Percentiles rank a stretch among this genome's conserved stretches.
Conservation (phyloP, 2,329 filamentous ascomycete genomes). For the Diaporthe longicolla region DNA sequence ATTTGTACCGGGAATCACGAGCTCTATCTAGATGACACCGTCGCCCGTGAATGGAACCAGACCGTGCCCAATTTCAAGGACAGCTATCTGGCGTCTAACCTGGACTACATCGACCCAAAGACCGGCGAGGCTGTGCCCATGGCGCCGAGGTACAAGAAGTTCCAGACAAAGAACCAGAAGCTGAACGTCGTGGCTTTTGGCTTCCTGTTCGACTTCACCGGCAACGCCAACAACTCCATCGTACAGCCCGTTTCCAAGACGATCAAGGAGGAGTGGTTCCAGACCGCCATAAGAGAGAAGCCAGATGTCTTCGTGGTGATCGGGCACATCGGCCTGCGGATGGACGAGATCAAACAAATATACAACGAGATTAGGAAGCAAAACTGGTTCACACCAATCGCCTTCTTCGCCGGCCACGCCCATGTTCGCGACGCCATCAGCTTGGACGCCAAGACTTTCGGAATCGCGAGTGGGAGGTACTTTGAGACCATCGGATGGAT, state of each 20-base stretch:
- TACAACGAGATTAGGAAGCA: constrained; percentile 83
- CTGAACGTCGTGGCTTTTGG: constrained; percentile 90
- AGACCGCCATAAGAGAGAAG: constrained; percentile 85
- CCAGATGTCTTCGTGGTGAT: constrained; percentile 89
- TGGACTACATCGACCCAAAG: constrained; percentile 85
- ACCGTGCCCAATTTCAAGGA: constrained; percentile 88
- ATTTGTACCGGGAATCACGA: constrained; percentile 95
- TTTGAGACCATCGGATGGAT: constrained; percentile 97
- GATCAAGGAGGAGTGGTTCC: constrained; percentile 90
- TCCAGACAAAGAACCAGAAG: constrained; percentile 90
- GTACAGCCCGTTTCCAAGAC: constrained; percentile 86
- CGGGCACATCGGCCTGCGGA: constrained; percentile 87
- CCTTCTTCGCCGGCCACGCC: constrained; percentile 91
- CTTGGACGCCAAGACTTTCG: constrained; percentile 84
- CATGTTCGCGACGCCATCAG: constrained; percentile 88
- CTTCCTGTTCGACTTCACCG: constrained; percentile 94
- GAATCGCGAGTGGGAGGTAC: constrained; percentile 89
- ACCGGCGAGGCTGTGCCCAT: constrained; percentile 81
- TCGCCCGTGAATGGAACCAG: constrained; percentile 81
- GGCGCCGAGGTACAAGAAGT: constrained; percentile 87
- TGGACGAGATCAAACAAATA: constrained; percentile 82
- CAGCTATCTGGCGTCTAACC: constrained; percentile 90
- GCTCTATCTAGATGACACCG: constrained; percentile 85
- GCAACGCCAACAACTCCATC: constrained; percentile 91
- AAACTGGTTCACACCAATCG: constrained; percentile 87